These are phyloP conservation scores for Ophiostoma novo-ulmi DNA, from an alignment of 2,329 filamentous ascomycete species.

Conservation along the genomic window DNA sequence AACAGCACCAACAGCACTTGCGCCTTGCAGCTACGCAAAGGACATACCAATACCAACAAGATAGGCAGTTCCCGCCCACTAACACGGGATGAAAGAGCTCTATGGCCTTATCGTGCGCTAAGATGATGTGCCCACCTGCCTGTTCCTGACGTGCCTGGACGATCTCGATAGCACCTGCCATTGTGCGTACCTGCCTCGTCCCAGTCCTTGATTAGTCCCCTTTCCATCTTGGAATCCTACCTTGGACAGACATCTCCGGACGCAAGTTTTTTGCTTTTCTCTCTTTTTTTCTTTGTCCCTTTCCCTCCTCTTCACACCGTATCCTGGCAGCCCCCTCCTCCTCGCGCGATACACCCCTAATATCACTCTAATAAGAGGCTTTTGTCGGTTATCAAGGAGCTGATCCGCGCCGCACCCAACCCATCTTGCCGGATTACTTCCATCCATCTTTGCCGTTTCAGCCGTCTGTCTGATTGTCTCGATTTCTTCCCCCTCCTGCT, in stretches of 20 bases:
- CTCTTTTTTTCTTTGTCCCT: not conserved
- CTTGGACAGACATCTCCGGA: not conserved
- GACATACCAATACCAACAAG: not conserved
- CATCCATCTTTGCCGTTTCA: constrained; percentile 9
- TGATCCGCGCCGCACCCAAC: not conserved
- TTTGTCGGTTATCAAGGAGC: not conserved
- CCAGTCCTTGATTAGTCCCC: not conserved
- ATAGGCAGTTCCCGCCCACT: not conserved
- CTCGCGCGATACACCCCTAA: not conserved
- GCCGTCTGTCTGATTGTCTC: not conserved
- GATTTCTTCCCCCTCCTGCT: not conserved
- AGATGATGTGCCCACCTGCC: constrained; percentile 3
- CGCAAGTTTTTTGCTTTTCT: not conserved
- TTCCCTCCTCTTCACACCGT: not conserved
- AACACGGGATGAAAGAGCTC: not conserved
- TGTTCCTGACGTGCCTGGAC: constrained; percentile 9
- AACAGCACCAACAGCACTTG: not conserved
- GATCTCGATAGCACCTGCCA: constrained; percentile 2
- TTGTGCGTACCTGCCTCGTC: not conserved
- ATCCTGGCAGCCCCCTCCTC: not conserved
- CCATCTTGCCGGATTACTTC: not conserved
- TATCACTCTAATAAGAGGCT: not conserved
- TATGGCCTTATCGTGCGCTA: constrained; percentile 9
- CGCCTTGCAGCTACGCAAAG: not conserved
- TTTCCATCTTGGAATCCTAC: not conserved